Percentiles rank a stretch among this genome's conserved stretches.
These are phyloP conservation scores for Corymbia calophylla DNA, from an alignment of 441 rosid species.

Conservation along the genomic window DNA sequence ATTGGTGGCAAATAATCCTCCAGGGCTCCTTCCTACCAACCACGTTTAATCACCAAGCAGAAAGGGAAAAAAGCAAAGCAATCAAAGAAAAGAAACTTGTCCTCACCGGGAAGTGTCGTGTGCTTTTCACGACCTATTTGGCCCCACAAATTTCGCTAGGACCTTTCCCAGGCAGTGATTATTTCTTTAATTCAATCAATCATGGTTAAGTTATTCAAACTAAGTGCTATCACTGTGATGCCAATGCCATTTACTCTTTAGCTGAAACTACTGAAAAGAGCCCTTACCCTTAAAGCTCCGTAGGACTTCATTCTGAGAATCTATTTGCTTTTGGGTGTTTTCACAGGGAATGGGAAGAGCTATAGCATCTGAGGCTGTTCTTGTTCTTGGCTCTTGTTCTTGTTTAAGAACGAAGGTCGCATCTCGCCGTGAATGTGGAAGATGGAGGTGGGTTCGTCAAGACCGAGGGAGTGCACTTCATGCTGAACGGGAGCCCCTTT, in stretches of 20 bases:
- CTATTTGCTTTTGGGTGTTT: neutral
- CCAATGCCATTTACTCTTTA: neutral
- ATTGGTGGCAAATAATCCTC: neutral
- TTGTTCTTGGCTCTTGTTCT: conserved; percentile 20
- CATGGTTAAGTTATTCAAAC: neutral
- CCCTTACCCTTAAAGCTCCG: neutral
- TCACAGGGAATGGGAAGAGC: neutral
- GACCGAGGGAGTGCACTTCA: conserved; percentile 64
- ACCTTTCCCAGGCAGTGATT: neutral
- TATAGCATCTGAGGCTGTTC: conserved; percentile 27
- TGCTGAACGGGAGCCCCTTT: conserved; percentile 63
- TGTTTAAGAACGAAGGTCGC: neutral
- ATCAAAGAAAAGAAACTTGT: neutral
- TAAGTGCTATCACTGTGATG: neutral
- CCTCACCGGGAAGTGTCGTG: neutral
- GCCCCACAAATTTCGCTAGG: neutral
- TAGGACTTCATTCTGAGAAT: neutral
- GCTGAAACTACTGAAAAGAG: neutral
- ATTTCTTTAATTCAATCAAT: neutral
- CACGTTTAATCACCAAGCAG: neutral
- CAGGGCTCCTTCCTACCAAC: neutral
- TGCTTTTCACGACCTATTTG: neutral
- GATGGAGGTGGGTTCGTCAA: conserved; percentile 46
- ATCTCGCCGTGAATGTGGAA: conserved; percentile 21
- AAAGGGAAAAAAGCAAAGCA: neutral